A percentile compares a stretch with the other conserved stretches of the same genome.
phyloP scores from a whole-genome alignment of 768 basidiomycete species.

The Suillus subalutaceus region DNA sequence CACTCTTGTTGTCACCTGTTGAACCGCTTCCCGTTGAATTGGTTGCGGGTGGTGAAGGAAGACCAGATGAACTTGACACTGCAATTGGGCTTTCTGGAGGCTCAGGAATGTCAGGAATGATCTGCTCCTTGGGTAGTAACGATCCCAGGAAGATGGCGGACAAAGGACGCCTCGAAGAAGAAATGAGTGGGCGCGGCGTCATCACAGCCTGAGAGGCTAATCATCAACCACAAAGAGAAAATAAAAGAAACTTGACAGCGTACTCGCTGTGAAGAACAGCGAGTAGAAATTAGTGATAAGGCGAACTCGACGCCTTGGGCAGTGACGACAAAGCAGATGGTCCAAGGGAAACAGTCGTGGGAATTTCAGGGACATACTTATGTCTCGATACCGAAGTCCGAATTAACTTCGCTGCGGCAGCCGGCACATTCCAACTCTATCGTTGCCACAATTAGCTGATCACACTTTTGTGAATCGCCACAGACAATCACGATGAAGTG shows the following conservation, averaged over 20 bases:
- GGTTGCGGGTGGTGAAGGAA: slow-evolving; percentile 84
- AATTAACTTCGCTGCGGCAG: neutral
- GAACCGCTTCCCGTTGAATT: slow-evolving; percentile 86
- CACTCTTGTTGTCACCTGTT: slow-evolving; percentile 59
- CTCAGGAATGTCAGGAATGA: slow-evolving; percentile 68
- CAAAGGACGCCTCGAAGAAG: slow-evolving; percentile 54
- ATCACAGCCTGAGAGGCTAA: slow-evolving; percentile 37
- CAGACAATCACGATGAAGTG: neutral
- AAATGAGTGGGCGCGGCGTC: slow-evolving; percentile 50
- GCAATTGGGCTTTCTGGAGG: slow-evolving; percentile 63
- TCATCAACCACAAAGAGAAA: slow-evolving; percentile 30
- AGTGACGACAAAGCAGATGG: slow-evolving; percentile 13
- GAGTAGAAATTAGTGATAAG: slow-evolving; percentile 25
- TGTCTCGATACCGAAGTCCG: slow-evolving; percentile 25
- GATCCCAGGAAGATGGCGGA: slow-evolving; percentile 63
- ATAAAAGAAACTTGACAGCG: slow-evolving; percentile 12
- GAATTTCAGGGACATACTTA: slow-evolving; percentile 22
- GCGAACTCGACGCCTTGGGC: slow-evolving; percentile 21
- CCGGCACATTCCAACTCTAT: neutral
- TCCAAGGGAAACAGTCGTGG: slow-evolving; percentile 28
- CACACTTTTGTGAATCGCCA: neutral
- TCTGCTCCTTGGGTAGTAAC: slow-evolving; percentile 41
- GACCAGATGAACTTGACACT: slow-evolving; percentile 57
- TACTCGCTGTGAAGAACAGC: slow-evolving; percentile 27
- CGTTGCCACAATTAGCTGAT: neutral